Base-by-base conservation (phyloP, 2,329 filamentous ascomycete species). In the Aspergillus sojae region DNA sequence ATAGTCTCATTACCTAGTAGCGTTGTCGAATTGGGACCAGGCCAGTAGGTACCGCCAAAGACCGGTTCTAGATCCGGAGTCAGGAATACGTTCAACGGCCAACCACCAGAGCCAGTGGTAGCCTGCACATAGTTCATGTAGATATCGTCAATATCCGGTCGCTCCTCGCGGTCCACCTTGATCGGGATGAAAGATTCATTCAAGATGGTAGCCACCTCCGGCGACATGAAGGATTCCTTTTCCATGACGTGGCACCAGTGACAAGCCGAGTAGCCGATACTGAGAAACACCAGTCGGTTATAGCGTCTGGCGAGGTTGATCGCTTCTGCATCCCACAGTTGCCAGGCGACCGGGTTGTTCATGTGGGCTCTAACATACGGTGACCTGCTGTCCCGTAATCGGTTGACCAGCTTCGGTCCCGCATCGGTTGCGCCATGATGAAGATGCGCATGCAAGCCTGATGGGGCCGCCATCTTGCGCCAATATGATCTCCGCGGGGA, bases 101-200 rank as follows among this genome's bases (percentile, higher is more conserved):
- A 98, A 45, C 95, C 95, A 11, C 93, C 94, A 1, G 88, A 90
- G 23, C 91, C 93, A 63, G 91, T 96, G 12, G 95, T 94, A 1
- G 94, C 94, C 76, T 97, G 93, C 46, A 97, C 90, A 77, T 97
- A 99, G 81, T 97, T 97, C 93, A 97, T 97, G 78, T 98, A 98
- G 68, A 98, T 94, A 65, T 91, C 89, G 74, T 99, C 95, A 67
- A 98, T 88, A 74, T 98, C 94, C 10, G 94, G 94, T 30, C 94
- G 89, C 79, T 97, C 93, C 79, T 99, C 95, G 64, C 94, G 88
- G 78, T 99, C 95, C 72, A 98, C 87, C 71, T 97, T 91, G 76
- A 98, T 89, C 4, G 95, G 94, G 52, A 99, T 88, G 77, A 98
- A 99, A 62, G 88, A 87, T 65, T 89, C 84, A 81, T 98, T 99